Base-by-base conservation (phyloP, 2,329 filamentous ascomycete genomes). In the Aspergillus vadensis region DNA sequence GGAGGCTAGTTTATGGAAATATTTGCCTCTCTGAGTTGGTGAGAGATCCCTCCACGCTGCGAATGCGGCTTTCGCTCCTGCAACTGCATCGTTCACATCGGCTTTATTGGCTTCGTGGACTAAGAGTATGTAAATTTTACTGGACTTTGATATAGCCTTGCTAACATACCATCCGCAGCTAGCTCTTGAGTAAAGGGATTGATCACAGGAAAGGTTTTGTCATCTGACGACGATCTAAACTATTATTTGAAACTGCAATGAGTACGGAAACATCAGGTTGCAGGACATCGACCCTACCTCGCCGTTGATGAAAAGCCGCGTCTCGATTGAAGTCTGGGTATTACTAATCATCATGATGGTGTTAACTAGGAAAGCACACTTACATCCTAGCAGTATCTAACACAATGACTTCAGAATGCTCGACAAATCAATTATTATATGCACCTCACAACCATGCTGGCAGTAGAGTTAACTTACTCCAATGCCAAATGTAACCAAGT, bases 21-120 rank as follows among this genome's bases (percentile, higher is more conserved):
- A 73, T 10, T 25, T 62, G 5, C 72, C 72, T 12, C 77, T 67
- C 38, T 72, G 62, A 25, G 67, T 61, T 6, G 74, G 70, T 2
- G 72, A 70, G n/a, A 77, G 67, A 10, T 75, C 72, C 15, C 71
- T 69, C 76, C 76, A 79, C 27, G 72, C 64, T 30, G 75, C 74
- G 57, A 76, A 77, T 3, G 76, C 75, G 14, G 70, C 69, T 54
- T 73, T 69, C 48, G 75, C 76, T n/a, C 74, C 74, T 21, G 68
- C 68, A 21, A 78, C 76, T 9, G 77, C 77, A 23, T 68, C 66
- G 56, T 78, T 67, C 17, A 73, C 72, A 48, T 78, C 76, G 54
- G 71, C 47, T 54, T 62, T 65, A 21, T 62, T 64, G 27, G 74
- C 74, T 66, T 76, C 72, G 27, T 69, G 65, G 47, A 76, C 73